Evolutionary conservation across 495 filamentous ascomycete genomes (phyloP).

Genomic region (Apodospora peruviana): DNA sequence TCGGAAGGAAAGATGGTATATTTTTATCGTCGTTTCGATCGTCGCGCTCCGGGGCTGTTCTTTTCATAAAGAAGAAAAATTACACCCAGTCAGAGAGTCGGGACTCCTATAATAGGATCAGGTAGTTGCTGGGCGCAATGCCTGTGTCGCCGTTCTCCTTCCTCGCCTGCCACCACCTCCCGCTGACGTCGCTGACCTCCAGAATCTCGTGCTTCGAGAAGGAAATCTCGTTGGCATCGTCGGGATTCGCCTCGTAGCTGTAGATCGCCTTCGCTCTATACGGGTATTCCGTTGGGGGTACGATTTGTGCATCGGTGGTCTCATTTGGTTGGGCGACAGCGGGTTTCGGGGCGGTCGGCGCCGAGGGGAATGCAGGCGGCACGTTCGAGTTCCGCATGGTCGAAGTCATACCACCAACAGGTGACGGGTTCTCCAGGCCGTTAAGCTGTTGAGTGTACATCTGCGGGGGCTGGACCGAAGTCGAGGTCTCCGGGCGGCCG

Average conservation of each 20-base stretch:
- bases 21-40: no score
- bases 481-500: conserved; percentile 73
- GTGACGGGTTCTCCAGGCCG: conserved; percentile 93
- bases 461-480: conserved; percentile 73
- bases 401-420: conserved; percentile 65
- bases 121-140: conserved; percentile 95
- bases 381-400: conserved; percentile 33
- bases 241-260: conserved; percentile 95
- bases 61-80: no score
- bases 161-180: conserved; percentile 97
- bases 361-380: conserved; percentile 23
- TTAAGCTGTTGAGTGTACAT: conserved; percentile 97
- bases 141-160: conserved; percentile 94
- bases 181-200: conserved; percentile 95
- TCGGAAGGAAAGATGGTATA: no score
- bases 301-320: conserved; percentile 56
- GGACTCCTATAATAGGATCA: conserved; percentile 78
- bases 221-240: conserved; percentile 94
- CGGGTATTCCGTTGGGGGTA: conserved; percentile 85
- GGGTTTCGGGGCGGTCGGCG: conserved; percentile 28
- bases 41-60: no score
- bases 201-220: conserved; percentile 96
- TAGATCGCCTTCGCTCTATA: conserved; percentile 98
- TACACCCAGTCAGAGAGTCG: no score
- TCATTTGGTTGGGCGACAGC: conserved; percentile 24